Evolutionary conservation across 1,139 yeast genomes (phyloP), one percentile per base, ranked within the genome.

Genomic region (Pneumocystis carinii): DNA sequence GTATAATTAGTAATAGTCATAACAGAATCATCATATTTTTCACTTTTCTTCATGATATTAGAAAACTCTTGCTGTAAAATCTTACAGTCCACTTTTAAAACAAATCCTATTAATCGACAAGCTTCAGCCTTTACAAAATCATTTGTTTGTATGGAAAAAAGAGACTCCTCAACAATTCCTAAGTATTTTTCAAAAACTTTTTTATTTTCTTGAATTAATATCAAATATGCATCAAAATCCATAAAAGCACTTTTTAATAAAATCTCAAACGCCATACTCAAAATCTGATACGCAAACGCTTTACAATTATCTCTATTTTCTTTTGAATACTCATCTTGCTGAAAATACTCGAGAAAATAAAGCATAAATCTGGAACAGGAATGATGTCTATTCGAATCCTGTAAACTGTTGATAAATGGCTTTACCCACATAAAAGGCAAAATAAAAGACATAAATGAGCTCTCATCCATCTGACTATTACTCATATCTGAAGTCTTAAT

Each of bases 141-240:
- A 48, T 48, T 48, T 14, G 15, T 19, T 12, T 48, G n/a, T 8
- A 6, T 48, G 24, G 55, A 48, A 24, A 48, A 57, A 19, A 66
- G 61, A 17, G 53, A 39, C 12, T 63, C 62, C 14, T 66, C 60
- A 24, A 66, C 56, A 19, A 67, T 27, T 19, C 59, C 29, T 15
- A 66, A 62, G 57, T 64, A 67, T 1, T 36, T 32, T 36, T 67
- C 68, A 6, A 66, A 64, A 24, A 66, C 59, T 24, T 60, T 62
- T 15, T 68, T 39, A 24, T 62, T 55, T 32, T 67, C 68, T 7
- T 66, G 64, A 12, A 62, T 59, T 62, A 66, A 60, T 24, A 67
- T 59, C 41, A 60, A 63, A 59, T 66, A 61, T 29, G 66, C 67
- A 3, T 53, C 64, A 53, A 38, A 48, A 32, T 63, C 64, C 19